phyloP scores from a whole-genome alignment of 306 rosid genomes.

The Alnus glutinosa region DNA sequence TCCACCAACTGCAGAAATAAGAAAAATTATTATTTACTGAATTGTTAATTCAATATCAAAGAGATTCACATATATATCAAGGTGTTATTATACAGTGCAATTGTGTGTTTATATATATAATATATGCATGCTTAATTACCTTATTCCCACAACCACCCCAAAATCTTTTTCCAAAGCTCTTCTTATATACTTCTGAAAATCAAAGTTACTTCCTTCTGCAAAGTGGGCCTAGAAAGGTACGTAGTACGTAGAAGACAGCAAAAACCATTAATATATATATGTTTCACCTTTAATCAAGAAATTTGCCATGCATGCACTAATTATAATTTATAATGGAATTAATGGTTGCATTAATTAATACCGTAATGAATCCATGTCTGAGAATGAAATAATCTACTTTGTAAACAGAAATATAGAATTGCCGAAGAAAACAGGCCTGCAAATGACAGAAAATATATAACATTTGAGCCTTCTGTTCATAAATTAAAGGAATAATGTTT shows the following conservation, averaged over 20 bases:
- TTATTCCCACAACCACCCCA: conserved; percentile 50
- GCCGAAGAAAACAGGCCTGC: conserved; percentile 53
- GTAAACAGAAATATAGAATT: conserved; percentile 49
- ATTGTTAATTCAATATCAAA: neutral
- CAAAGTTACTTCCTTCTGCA: conserved; percentile 51
- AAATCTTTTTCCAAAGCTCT: conserved; percentile 58
- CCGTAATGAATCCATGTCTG: conserved; percentile 64
- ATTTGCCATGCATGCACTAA: neutral
- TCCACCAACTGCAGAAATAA: conserved; percentile 62
- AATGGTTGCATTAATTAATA: conserved; percentile 9
- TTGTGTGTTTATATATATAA: too few species aligned
- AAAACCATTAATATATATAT: neutral
- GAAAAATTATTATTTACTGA: neutral
- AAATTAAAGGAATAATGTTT: neutral
- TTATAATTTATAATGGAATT: neutral
- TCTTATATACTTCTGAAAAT: conserved; percentile 52
- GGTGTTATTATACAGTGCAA: neutral
- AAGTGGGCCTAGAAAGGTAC: conserved; percentile 47
- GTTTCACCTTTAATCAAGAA: neutral
- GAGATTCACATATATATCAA: neutral
- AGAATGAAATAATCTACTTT: conserved; percentile 60
- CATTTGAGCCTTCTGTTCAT: neutral
- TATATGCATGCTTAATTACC: conserved; percentile 26
- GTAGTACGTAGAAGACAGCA: neutral
- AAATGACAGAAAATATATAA: neutral